A percentile compares a stretch with the other conserved stretches of the same genome.
These are phyloP conservation scores for Dillenia turbinata DNA, from an alignment of 164 flowering plant genomes.

Conservation along the genomic window DNA sequence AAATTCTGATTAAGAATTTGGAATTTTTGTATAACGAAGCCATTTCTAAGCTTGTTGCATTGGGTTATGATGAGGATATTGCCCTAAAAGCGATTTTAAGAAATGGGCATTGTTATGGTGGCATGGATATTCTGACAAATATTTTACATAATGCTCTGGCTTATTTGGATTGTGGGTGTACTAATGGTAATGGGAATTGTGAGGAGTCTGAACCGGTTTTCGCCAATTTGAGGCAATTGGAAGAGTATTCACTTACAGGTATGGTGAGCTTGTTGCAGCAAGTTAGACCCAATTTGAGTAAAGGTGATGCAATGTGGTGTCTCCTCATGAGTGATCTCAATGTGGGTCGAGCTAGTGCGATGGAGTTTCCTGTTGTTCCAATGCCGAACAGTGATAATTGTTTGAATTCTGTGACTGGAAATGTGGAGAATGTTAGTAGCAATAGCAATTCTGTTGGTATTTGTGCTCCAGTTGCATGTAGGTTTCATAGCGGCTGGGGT, in stretches of 20 bases:
- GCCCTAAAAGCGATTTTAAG: conserved; percentile 59
- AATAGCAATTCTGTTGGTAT: conserved; percentile 31
- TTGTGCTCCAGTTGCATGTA: conserved; percentile 44
- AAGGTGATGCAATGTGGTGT: conserved; percentile 98
- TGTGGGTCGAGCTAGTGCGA: conserved; percentile 76
- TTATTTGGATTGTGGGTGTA: conserved; percentile 43
- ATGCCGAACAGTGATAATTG: conserved; percentile 18
- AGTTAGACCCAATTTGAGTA: conserved; percentile 71
- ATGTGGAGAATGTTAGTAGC: conserved; percentile 26
- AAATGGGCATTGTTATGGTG: conserved; percentile 92
- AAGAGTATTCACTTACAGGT: conserved; percentile 72
- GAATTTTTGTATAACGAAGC: conserved; percentile 72
- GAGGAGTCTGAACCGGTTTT: conserved; percentile 54
- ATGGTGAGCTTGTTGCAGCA: conserved; percentile 82
- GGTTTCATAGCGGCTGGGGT: conserved; percentile 87
- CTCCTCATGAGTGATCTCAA: conserved; percentile 92
- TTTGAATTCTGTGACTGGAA: conserved; percentile 10
- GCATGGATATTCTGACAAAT: conserved; percentile 74
- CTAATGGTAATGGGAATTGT: conserved; percentile 19
- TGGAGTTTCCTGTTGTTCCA: conserved; percentile 59
- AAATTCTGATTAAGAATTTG: conserved; percentile 55
- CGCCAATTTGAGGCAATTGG: conserved; percentile 74
- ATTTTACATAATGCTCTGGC: conserved; percentile 68
- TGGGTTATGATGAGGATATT: conserved; percentile 73
- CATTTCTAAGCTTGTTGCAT: conserved; percentile 44